These are phyloP conservation scores for Solanum pennellii DNA, from an alignment of 257 asterid genomes.

Conservation along the genomic window DNA sequence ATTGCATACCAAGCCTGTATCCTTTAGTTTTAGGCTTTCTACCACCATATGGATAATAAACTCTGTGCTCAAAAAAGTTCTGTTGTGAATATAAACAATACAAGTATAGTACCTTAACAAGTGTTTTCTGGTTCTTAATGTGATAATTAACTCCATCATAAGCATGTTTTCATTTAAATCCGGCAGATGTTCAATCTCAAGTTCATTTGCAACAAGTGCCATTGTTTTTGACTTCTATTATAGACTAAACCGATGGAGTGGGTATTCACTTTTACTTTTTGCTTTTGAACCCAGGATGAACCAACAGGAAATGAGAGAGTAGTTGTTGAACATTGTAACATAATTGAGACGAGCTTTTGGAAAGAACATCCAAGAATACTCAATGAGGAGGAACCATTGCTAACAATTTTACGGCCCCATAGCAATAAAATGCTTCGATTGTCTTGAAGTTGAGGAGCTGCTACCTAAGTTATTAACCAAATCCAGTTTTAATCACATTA, in stretches of 20 bases:
- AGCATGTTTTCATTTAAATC: neutral
- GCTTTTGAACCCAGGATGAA: neutral
- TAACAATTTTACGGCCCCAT: neutral
- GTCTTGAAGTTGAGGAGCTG: neutral
- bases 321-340: slow-evolving; percentile 43
- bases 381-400: slow-evolving; percentile 11
- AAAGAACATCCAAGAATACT: slow-evolving; percentile 56
- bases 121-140: neutral
- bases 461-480: neutral
- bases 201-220: neutral
- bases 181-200: neutral
- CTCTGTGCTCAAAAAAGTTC: neutral
- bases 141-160: neutral
- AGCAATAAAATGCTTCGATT: neutral
- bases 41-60: neutral
- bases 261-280: neutral
- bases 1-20: neutral
- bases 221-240: neutral
- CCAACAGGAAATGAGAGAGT: slow-evolving; percentile 27
- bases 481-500: neutral
- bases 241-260: neutral
- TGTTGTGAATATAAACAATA: neutral
- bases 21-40: neutral
- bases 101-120: neutral
- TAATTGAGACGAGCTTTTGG: slow-evolving; percentile 64